These are phyloP conservation scores for Pythium periplocum DNA, from an alignment of 352 stramenopile species.

Conservation along the genomic window DNA sequence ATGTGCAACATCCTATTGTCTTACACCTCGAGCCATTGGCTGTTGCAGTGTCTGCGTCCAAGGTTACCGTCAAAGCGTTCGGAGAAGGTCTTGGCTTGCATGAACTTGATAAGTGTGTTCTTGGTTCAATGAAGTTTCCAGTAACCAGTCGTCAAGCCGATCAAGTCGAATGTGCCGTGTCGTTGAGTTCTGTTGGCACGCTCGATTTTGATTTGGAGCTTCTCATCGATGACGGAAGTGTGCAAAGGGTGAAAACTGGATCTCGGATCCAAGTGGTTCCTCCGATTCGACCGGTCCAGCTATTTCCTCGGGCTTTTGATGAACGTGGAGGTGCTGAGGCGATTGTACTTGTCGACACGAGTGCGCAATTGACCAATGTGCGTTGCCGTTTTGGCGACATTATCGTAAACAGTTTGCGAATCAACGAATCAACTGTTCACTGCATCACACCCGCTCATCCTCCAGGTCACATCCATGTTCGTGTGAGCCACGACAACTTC, in stretches of 20 bases:
- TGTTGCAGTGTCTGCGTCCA: not conserved
- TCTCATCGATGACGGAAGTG: not conserved
- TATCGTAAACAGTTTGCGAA: slow-evolving; percentile 1
- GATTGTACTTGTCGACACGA: slow-evolving; percentile 17
- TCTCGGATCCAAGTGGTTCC: slow-evolving; percentile 6
- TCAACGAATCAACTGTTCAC: slow-evolving; percentile 5
- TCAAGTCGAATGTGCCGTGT: too few relatives aligned
- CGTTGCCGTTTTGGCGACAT: slow-evolving; percentile 14
- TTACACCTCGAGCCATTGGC: not conserved
- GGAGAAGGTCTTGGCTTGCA: too few relatives aligned
- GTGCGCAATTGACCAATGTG: slow-evolving; percentile 5
- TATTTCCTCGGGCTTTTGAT: slow-evolving; percentile 26
- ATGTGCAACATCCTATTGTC: not conserved
- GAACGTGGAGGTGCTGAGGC: slow-evolving; percentile 35
- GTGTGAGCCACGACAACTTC: slow-evolving; percentile 13
- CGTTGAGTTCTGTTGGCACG: too few relatives aligned
- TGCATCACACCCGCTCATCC: slow-evolving; percentile 9
- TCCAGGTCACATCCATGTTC: slow-evolving; percentile 5
- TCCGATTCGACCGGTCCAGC: not conserved
- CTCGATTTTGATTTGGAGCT: too few relatives aligned
- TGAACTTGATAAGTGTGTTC: too few relatives aligned
- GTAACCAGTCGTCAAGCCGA: too few relatives aligned
- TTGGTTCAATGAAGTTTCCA: too few relatives aligned
- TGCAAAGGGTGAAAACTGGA: not conserved
- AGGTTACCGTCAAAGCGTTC: not conserved